Base-by-base conservation (phyloP, 345 rosid genomes). In the Pistacia integerrima region DNA sequence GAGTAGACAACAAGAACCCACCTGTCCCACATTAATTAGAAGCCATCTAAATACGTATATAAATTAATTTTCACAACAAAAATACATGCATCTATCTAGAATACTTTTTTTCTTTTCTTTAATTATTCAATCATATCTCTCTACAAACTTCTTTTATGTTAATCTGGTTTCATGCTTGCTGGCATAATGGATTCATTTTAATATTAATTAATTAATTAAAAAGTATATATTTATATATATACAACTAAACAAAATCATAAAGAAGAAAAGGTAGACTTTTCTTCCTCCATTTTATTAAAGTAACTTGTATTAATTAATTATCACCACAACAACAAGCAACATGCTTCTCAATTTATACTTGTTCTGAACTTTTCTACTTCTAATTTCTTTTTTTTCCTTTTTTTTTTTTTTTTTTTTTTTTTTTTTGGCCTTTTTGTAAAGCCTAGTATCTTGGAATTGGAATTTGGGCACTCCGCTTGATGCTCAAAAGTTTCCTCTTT, bases 281-380 rank as follows among this genome's bases (percentile, higher is more conserved):
- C 56, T 66, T 49, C 64, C 71, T 49, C 12, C 52, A 66, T 58
- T 78, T 72, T 69, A 30, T 69, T 71, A 77, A 76, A 84, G 79
- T 83, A 85, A 85, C 59, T 82, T 83, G 84, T 22, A 65, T 65
- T 16, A 54, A 75, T 66, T 66, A 64, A 61, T 59, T 74, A 80
- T 46, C 30, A 22, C 80, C 73, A 73, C 70, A 73, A 35, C 72
- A 75, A 63, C 71, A 77, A 83, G 81, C 82, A 64, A 83, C 72
- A 60, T 62, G 69, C 71, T 41, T 48, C 9, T 14, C 22, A 18
- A 55, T 51, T 73, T 8, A 35, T 22, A 67, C 62, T 33, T 69
- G 46, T 41, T 41, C 8, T 41, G 46, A 5, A 41, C 38, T 41
- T 77, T 73, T 18, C 33, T 33, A 13, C 11, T 51, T 18, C 54